A percentile compares a stretch with the other conserved stretches of the same genome.
These are phyloP conservation scores for Cystobasidium pallidum DNA, from an alignment of 1,284 basidiomycete genomes.

Conservation along the genomic window DNA sequence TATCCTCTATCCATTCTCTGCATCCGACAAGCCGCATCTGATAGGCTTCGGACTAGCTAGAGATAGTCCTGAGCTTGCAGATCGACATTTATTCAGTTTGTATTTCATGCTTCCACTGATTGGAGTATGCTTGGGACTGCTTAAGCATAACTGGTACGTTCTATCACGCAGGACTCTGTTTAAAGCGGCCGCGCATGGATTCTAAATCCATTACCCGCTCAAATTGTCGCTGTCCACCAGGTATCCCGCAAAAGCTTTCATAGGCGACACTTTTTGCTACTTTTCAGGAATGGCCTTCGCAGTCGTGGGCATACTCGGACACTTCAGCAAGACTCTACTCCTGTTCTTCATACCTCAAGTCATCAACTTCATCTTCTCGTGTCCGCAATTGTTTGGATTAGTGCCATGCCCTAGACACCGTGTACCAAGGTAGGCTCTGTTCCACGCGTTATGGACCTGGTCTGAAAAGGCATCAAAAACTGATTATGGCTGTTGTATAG, in stretches of 20 bases:
- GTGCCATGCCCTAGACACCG: slow-evolving; percentile 93
- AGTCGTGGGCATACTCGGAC: slow-evolving; percentile 91
- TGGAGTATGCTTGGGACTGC: slow-evolving; percentile 82
- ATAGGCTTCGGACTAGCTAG: slow-evolving; percentile 46
- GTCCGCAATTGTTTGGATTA: slow-evolving; percentile 90
- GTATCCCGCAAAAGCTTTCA: slow-evolving; percentile 93
- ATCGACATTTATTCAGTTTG: slow-evolving; percentile 88
- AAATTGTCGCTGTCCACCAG: slow-evolving; percentile 58
- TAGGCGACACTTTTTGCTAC: slow-evolving; percentile 97
- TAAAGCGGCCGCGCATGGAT: too few relatives aligned
- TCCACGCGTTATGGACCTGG: background rate
- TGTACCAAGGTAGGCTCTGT: slow-evolving; percentile 71
- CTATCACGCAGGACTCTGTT: too few relatives aligned
- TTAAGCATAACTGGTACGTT: slow-evolving; percentile 86
- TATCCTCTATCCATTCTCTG: slow-evolving; percentile 14
- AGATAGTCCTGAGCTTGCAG: slow-evolving; percentile 69
- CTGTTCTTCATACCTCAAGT: slow-evolving; percentile 98
- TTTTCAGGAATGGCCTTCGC: slow-evolving; percentile 97
- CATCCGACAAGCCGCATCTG: slow-evolving; percentile 24
- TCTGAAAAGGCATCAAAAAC: too few relatives aligned
- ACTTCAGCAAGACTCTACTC: slow-evolving; percentile 94
- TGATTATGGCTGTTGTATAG: too few relatives aligned
- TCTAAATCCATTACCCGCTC: background rate
- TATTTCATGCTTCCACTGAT: slow-evolving; percentile 96
- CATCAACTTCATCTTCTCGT: slow-evolving; percentile 94